Evolutionary conservation across 2,329 filamentous ascomycete species (phyloP).

Genomic region (Albifimbria verrucaria): DNA sequence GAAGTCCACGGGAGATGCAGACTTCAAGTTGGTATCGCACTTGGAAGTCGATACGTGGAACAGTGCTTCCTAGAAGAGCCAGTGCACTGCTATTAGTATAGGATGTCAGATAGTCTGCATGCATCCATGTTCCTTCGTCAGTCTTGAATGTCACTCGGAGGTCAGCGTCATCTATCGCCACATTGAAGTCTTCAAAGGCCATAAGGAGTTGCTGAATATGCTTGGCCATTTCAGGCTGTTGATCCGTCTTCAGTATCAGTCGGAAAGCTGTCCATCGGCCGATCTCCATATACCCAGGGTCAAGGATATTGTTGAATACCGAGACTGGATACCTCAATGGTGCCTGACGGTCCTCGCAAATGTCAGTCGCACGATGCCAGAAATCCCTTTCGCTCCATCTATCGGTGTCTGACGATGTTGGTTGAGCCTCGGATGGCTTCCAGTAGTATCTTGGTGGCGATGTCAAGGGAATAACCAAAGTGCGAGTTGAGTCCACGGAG

Average conservation of each 20-base stretch:
- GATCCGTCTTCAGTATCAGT: slow-evolving; percentile 21
- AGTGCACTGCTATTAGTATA: slow-evolving; percentile 18
- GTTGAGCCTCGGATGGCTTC: slow-evolving; percentile 17
- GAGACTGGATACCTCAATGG: slow-evolving; percentile 33
- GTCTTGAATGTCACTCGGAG: slow-evolving; percentile 36
- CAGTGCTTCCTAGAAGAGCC: slow-evolving; percentile 21
- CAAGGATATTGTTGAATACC: slow-evolving; percentile 31
- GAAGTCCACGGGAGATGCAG: slow-evolving; percentile 74
- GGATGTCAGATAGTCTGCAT: slow-evolving; percentile 21
- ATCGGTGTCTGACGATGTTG: slow-evolving; percentile 12
- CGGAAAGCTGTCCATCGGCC: slow-evolving; percentile 57
- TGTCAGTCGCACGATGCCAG: slow-evolving; percentile 48
- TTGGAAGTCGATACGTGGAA: slow-evolving; percentile 54
- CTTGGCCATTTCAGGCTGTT: slow-evolving; percentile 23
- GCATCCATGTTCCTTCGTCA: slow-evolving; percentile 25
- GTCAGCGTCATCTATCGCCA: slow-evolving; percentile 43
- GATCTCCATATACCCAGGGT: slow-evolving; percentile 41
- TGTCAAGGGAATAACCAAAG: slow-evolving; percentile 44
- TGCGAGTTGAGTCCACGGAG: slow-evolving; percentile 23
- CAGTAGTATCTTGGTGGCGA: slow-evolving; percentile 47
- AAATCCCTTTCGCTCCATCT: slow-evolving; percentile 38
- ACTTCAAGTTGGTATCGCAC: slow-evolving; percentile 90
- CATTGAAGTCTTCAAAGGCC: slow-evolving; percentile 70
- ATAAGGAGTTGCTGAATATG: slow-evolving; percentile 34
- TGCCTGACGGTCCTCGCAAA: slow-evolving; percentile 32